A percentile compares a stretch with the other conserved stretches of the same genome.
Evolutionary conservation across 345 rosid genomes (phyloP).

Genomic region (Acer saccharum): DNA sequence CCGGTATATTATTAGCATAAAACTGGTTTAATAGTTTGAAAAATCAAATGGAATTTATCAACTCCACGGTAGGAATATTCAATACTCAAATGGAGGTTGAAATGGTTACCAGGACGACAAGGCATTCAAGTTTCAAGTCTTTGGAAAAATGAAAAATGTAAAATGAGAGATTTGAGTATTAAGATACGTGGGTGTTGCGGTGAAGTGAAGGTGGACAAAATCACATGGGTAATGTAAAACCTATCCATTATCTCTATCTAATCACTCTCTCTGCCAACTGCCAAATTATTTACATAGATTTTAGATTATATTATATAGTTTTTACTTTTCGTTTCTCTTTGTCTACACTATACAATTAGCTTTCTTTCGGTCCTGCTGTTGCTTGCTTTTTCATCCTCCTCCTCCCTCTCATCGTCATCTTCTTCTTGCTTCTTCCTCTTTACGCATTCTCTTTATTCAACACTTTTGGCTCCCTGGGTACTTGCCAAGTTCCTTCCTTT

Average conservation of each 20-base stretch:
- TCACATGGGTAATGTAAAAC: no score
- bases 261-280: not conserved
- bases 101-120: no score
- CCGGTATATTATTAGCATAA: no score
- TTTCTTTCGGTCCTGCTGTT: not conserved
- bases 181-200: not conserved
- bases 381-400: not conserved
- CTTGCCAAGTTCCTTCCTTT: not conserved
- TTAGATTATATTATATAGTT: not conserved
- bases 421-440: conserved; percentile 1
- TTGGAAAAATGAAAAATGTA: not conserved
- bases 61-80: no score
- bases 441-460: not conserved
- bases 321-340: not conserved
- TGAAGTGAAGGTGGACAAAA: not conserved
- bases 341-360: not conserved
- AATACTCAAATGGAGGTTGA: no score
- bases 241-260: not conserved
- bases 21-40: no score
- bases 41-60: no score
- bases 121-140: no score
- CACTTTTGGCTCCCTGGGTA: not conserved
- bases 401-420: not conserved
- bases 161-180: not conserved
- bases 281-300: not conserved